phyloP scores from a whole-genome alignment of 2,329 filamentous ascomycete species.

The Fusarium pseudocircinatum region DNA sequence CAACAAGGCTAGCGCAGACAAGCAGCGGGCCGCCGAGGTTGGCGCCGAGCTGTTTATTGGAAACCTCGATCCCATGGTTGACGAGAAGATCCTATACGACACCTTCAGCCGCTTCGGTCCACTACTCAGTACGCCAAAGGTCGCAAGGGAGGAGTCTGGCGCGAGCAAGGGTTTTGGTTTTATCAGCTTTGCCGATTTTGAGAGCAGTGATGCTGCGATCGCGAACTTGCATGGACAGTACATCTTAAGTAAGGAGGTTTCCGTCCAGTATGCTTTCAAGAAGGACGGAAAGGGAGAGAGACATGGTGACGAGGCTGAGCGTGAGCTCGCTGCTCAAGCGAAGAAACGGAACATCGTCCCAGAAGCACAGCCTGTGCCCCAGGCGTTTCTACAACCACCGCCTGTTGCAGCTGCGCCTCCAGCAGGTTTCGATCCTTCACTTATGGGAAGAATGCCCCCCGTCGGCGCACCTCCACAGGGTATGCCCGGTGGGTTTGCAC shows the following conservation, averaged over 20 bases:
- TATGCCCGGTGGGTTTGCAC: slow-evolving; percentile 52
- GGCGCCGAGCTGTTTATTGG: slow-evolving; percentile 97
- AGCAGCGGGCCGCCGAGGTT: slow-evolving; percentile 91
- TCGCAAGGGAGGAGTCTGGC: slow-evolving; percentile 88
- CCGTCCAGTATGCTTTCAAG: slow-evolving; percentile 98
- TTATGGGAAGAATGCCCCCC: slow-evolving; percentile 45
- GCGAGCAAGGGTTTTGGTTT: slow-evolving; percentile 97
- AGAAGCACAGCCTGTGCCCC: slow-evolving; percentile 78
- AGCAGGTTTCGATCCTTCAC: slow-evolving; percentile 50
- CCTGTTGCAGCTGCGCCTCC: slow-evolving; percentile 41
- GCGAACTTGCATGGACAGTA: slow-evolving; percentile 96
- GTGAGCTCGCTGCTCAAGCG: slow-evolving; percentile 89
- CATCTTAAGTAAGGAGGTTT: slow-evolving; percentile 95
- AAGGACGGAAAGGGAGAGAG: slow-evolving; percentile 98
- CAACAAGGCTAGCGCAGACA: slow-evolving; percentile 92
- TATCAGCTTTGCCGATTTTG: slow-evolving; percentile 91
- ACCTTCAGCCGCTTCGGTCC: slow-evolving; percentile 92
- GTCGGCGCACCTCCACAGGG: slow-evolving; percentile 47
- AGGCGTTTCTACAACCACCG: slow-evolving; percentile 68
- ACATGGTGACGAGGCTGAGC: slow-evolving; percentile 93
- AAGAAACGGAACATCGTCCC: slow-evolving; percentile 94
- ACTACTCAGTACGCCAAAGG: slow-evolving; percentile 85
- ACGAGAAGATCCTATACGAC: slow-evolving; percentile 95
- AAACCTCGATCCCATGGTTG: slow-evolving; percentile 92
- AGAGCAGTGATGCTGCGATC: slow-evolving; percentile 90